These are phyloP conservation scores for Rubroboletus pulcherrimus DNA, from an alignment of 768 basidiomycete species.

Conservation along the genomic window DNA sequence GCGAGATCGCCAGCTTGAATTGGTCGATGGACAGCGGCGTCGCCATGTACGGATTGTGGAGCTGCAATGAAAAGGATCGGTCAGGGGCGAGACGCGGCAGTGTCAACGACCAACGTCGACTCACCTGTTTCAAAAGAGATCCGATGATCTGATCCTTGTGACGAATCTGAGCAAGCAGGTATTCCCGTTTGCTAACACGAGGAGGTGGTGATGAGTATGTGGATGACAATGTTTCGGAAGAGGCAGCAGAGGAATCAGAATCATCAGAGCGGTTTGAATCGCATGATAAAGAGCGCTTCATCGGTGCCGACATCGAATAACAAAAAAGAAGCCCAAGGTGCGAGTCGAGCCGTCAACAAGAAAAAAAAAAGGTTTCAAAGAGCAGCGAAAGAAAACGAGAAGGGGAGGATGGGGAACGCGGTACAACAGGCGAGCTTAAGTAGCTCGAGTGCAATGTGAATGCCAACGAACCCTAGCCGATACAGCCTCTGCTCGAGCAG, in stretches of 20 bases:
- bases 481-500: slow-evolving; percentile 15
- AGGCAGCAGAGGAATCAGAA: slow-evolving; percentile 29
- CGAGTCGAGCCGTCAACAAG: not conserved
- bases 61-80: slow-evolving; percentile 2
- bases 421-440: slow-evolving; percentile 12
- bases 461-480: not conserved
- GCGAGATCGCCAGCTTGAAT: slow-evolving; percentile 73
- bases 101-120: slow-evolving; percentile 5
- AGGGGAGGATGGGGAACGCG: not conserved
- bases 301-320: not conserved
- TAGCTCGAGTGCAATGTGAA: slow-evolving; percentile 11
- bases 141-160: slow-evolving; percentile 89
- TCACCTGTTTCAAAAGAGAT: slow-evolving; percentile 75
- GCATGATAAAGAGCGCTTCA: slow-evolving; percentile 18
- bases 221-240: slow-evolving; percentile 39
- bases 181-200: slow-evolving; percentile 72
- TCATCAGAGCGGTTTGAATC: slow-evolving; percentile 19
- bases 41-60: slow-evolving; percentile 78
- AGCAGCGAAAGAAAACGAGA: not conserved
- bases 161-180: slow-evolving; percentile 77
- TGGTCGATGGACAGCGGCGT: slow-evolving; percentile 78
- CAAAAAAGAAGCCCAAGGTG: not conserved
- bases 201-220: slow-evolving; percentile 28
- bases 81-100: not conserved
- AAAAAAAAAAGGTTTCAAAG: not conserved